Evolutionary conservation across 371 early-diverging fungal species (phyloP).

Genomic region (Rhizopus sp.): DNA sequence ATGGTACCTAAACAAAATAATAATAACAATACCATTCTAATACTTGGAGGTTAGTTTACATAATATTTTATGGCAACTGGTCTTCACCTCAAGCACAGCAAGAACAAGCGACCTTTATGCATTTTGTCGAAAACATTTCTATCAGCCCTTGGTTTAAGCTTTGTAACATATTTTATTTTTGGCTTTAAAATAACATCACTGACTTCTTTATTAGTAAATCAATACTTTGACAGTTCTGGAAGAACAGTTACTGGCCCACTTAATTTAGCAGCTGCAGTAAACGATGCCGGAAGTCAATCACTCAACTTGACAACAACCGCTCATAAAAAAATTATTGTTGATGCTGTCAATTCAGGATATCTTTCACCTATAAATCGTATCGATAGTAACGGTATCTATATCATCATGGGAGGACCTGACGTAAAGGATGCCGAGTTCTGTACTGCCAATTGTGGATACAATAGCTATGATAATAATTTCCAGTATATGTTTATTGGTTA

Average conservation of each 20-base stretch:
- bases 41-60: slow-evolving; percentile 30
- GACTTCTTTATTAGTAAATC: slow-evolving; percentile 31
- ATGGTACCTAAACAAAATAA: slow-evolving; percentile 31
- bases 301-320: slow-evolving; percentile 34
- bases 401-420: slow-evolving; percentile 44
- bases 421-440: slow-evolving; percentile 49
- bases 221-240: slow-evolving; percentile 42
- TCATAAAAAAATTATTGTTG: slow-evolving; percentile 42
- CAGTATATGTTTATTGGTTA: slow-evolving; percentile 54
- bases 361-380: slow-evolving; percentile 42
- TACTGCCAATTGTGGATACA: slow-evolving; percentile 48
- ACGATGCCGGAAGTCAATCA: slow-evolving; percentile 47
- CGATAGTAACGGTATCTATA: slow-evolving; percentile 51
- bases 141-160: slow-evolving; percentile 45
- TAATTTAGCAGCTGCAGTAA: slow-evolving; percentile 48
- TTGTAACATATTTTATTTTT: slow-evolving; percentile 26
- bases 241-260: slow-evolving; percentile 46
- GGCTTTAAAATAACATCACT: not conserved
- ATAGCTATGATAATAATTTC: slow-evolving; percentile 45
- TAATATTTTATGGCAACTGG: slow-evolving; percentile 60
- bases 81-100: slow-evolving; percentile 27
- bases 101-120: slow-evolving; percentile 46
- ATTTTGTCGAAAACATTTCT: slow-evolving; percentile 50
- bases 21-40: not conserved
- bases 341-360: slow-evolving; percentile 49